Base-by-base conservation (phyloP, 306 rosid genomes). In the Boehmeria nivea region DNA sequence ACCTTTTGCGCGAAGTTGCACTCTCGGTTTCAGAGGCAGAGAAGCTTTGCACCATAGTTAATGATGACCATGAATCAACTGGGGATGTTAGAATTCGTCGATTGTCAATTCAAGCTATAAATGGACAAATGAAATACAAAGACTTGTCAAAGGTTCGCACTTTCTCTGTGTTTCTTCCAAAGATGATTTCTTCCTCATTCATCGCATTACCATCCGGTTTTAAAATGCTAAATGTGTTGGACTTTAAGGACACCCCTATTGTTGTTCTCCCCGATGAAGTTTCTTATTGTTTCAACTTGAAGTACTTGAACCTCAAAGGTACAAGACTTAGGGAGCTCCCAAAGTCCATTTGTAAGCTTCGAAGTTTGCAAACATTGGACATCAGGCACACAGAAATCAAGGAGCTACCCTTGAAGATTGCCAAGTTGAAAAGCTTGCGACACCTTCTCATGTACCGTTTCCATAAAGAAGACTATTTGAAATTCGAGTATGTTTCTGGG, bases 251-350 rank as follows among this genome's bases (percentile, higher is more conserved):
- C 46, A 24, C 53, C 4, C 57, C 31, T 1, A 22, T 76, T 25
- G 13, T 16, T 14, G 0, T 3, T 11, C 47, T 71, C 24, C 77
- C 71, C 10, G 0, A 40, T 26, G 49, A 59, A 8, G 7, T 71
- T 27, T 54, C 50, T 8, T 0, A 28, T 2, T 25, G 51, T 7
- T 62, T 62, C 13, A 49, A 61, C 24, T 14, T 76, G 61, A 71
- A 17, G 17, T 66, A 63, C 49, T 66, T 71, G 40, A 71, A 31
- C 15, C 26, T 76, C 10, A 71, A 34, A 45, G 50, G 43, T 0
- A 62, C 68, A 0, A 22, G 23, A n/a, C 37, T 66, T 1, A 52
- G 6, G n/a, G 21, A 12, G 12, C 51, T 71, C 16, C 77, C 77
- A 0, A 40, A 23, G 48, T 61, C 48, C 46, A 61, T 76, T 4